A percentile compares a stretch with the other conserved stretches of the same genome.
Evolutionary conservation across 805 yeast genomes (phyloP).

Genomic region (Wickerhamiella azymoides): DNA sequence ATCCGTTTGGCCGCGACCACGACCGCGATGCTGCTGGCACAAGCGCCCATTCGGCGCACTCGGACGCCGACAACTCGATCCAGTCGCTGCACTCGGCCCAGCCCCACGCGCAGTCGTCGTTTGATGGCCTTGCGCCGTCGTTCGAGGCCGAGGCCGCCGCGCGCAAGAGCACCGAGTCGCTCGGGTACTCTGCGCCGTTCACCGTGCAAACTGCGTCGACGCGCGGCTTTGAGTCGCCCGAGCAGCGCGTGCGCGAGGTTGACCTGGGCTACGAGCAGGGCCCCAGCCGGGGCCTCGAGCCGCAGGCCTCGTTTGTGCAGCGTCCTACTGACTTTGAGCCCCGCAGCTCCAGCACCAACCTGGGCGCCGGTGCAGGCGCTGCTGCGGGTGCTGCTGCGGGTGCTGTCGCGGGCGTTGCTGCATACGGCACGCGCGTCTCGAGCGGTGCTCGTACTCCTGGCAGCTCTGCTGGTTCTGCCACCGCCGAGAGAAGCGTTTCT

Average conservation of each 20-base stretch:
- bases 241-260: background rate
- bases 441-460: background rate
- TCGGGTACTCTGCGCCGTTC: conserved; percentile 4
- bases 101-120: background rate
- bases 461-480: no score
- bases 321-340: background rate
- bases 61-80: background rate
- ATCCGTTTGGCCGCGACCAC: no score
- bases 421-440: background rate
- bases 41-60: background rate
- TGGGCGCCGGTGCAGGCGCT: background rate
- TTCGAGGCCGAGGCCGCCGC: background rate
- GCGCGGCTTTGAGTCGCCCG: conserved; percentile 4
- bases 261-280: background rate
- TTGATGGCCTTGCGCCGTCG: background rate
- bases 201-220: conserved; percentile 2
- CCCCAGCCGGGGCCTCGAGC: background rate
- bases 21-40: background rate
- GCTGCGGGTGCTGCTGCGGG: conserved; percentile 9
- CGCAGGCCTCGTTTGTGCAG: background rate
- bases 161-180: background rate
- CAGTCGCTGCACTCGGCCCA: background rate
- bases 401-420: conserved; percentile 11
- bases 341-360: no score
- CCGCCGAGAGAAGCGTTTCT: no score